Percentiles rank a stretch among this genome's conserved stretches.
Evolutionary conservation across 257 asterid species (phyloP).

Genomic region (Solanum medicagineum): DNA sequence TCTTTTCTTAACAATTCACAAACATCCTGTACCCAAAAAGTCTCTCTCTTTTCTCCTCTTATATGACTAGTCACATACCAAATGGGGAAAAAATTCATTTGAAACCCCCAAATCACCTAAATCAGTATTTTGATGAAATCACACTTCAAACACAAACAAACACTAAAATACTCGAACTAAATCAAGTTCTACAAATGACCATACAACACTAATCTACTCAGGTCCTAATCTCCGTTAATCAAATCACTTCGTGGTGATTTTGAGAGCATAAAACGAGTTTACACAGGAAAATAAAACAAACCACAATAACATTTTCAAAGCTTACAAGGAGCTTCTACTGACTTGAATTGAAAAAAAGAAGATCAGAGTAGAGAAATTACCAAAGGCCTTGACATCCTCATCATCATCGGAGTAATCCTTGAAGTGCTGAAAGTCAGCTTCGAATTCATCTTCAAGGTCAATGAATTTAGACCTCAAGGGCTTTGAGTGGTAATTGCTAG

Average conservation of each 20-base stretch:
- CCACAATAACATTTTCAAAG: neutral
- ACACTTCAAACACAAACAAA: neutral
- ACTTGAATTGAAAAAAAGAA: neutral
- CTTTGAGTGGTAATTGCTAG: constrained; percentile 29
- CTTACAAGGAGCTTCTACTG: neutral
- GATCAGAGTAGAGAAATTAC: neutral
- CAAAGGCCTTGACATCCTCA: constrained; percentile 33
- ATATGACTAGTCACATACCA: neutral
- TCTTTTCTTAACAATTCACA: neutral
- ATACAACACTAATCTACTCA: neutral
- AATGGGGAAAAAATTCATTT: neutral
- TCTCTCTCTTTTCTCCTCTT: neutral
- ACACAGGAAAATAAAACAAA: neutral
- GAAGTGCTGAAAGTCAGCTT: constrained; percentile 79
- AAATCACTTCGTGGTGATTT: neutral
- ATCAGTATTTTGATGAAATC: neutral
- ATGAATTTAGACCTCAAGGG: constrained; percentile 42
- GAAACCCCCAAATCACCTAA: neutral
- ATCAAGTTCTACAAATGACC: neutral
- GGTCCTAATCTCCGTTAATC: neutral
- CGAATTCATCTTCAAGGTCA: constrained; percentile 60
- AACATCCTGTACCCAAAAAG: neutral
- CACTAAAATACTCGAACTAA: neutral
- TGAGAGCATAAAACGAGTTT: neutral
- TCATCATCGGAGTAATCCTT: constrained; percentile 40